Base-by-base conservation (phyloP, 306 rosid species). In the Begonia loranthoides region DNA sequence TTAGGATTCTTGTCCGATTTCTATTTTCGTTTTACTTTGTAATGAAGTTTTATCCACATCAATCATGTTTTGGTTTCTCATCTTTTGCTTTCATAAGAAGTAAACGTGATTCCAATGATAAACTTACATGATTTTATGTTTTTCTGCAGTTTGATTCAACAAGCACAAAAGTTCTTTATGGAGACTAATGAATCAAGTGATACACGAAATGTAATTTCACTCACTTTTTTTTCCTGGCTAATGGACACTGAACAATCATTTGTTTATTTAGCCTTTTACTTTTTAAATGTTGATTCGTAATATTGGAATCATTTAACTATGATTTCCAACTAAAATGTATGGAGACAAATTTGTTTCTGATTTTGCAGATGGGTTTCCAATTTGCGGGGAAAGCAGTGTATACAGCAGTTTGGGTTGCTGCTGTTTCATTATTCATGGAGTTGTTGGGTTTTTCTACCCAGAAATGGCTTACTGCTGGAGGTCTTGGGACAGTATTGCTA, bases 391-490 rank as follows among this genome's bases (percentile, higher is more conserved):
- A 78, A 67, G 92, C 94, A 59, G 73, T 90, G 43, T 85, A 90
- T 60, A 80, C 94, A 55, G 95, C 94, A 13, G 95, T 90, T 38
- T 85, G 97, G 95, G 70, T 90, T 72, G 97, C 94, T 55, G 97
- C 97, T 40, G 49, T 82, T 70, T 75, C 95, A 17, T 66, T 90
- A 74, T 90, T 90, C 63, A 82, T 90, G 97, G 97, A 85, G 78
- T 71, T 85, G 71, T 68, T 90, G 58, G 97, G 97, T 56, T 85
- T 90, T 74, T 85, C 97, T 15, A 90, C 97, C 59, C 95, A 90
- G 65, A 85, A 45, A 59, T 90, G 95, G 95, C 81, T 90, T 45
- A 90, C 97, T 51, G 97, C 95, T 22, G 97, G 97, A 73, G 97
- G 97, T 76, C 84, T 90, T 52, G 95, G 97, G 61, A 90, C 97